Percentiles rank a stretch among this genome's conserved stretches.
Evolutionary conservation across 1,284 basidiomycete genomes (phyloP).

Genomic region (Trametes pubescens): DNA sequence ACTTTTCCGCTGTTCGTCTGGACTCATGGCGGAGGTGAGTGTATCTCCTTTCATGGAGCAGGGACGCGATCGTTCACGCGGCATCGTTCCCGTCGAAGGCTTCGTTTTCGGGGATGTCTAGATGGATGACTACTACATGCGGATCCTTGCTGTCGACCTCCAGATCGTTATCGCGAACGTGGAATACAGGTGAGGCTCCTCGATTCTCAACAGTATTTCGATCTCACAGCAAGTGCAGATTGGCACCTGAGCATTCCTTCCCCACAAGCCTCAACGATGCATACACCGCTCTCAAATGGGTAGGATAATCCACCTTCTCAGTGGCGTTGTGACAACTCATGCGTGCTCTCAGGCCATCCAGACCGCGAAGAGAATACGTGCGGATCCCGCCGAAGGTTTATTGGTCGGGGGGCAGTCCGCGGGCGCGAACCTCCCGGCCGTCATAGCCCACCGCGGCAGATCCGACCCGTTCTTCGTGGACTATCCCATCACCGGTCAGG

Average conservation of each 20-base stretch:
- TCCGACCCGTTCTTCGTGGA: constrained; percentile 28
- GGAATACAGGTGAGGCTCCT: not conserved
- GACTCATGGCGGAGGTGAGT: constrained; percentile 22
- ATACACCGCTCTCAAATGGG: constrained; percentile 46
- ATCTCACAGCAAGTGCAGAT: constrained; percentile 26
- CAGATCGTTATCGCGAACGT: constrained; percentile 33
- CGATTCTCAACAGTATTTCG: too few relatives aligned
- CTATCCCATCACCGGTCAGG: constrained; percentile 12
- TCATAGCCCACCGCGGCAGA: constrained; percentile 28
- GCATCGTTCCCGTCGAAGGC: not conserved
- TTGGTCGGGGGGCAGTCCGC: constrained; percentile 36
- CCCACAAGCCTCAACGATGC: constrained; percentile 49
- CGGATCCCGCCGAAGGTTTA: constrained; percentile 29
- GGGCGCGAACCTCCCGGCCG: constrained; percentile 32
- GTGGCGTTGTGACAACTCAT: too few relatives aligned
- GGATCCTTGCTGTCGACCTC: constrained; percentile 19
- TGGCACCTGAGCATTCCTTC: constrained; percentile 49
- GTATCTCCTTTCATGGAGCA: not conserved
- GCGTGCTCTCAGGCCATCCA: not conserved
- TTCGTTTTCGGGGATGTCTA: constrained; percentile 26
- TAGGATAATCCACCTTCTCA: constrained; percentile 8
- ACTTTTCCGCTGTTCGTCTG: constrained; percentile 21
- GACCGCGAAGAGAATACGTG: constrained; percentile 12
- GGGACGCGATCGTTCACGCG: not conserved
- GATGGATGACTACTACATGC: constrained; percentile 29